These are phyloP conservation scores for Metarhizium rileyi DNA, from an alignment of 2,329 filamentous ascomycete species.

Conservation along the genomic window DNA sequence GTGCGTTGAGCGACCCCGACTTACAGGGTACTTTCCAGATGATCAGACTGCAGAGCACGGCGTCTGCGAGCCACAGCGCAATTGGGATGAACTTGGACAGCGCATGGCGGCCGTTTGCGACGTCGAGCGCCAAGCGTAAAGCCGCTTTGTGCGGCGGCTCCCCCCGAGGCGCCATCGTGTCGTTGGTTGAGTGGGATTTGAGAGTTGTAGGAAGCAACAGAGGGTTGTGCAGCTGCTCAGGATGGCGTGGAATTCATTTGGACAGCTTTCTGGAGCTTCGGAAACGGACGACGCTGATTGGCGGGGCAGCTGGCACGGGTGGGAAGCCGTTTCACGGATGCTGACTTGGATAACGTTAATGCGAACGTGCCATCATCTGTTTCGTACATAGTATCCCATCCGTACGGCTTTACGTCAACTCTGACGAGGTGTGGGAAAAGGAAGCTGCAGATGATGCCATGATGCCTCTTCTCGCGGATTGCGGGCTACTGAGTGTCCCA, in stretches of 20 bases:
- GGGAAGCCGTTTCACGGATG: neutral
- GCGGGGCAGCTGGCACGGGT: neutral
- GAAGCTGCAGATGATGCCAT: too few species aligned
- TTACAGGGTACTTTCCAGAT: slow-evolving; percentile 78
- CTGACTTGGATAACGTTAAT: too few species aligned
- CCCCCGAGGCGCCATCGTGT: slow-evolving; percentile 18
- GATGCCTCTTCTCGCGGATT: too few species aligned
- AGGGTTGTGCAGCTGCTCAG: neutral
- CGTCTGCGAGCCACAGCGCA: slow-evolving; percentile 60
- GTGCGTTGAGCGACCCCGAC: too few species aligned
- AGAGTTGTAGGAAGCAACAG: neutral
- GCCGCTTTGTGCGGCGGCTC: slow-evolving; percentile 17
- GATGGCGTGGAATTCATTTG: neutral
- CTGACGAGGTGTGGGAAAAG: too few species aligned
- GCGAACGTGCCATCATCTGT: too few species aligned
- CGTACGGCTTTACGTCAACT: too few species aligned
- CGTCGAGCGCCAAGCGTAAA: slow-evolving; percentile 26
- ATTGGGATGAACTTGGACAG: slow-evolving; percentile 44
- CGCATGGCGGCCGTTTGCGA: slow-evolving; percentile 38
- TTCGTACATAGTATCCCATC: too few species aligned
- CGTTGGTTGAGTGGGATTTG: neutral
- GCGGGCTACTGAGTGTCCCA: slow-evolving; percentile 12
- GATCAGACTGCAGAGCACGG: slow-evolving; percentile 60
- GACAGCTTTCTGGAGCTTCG: slow-evolving; percentile 4
- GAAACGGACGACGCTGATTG: neutral